Percentiles rank a stretch among this genome's conserved stretches.
Evolutionary conservation across 78 protist genomes (phyloP).

Genomic region (Creolimax fragrantissima): DNA sequence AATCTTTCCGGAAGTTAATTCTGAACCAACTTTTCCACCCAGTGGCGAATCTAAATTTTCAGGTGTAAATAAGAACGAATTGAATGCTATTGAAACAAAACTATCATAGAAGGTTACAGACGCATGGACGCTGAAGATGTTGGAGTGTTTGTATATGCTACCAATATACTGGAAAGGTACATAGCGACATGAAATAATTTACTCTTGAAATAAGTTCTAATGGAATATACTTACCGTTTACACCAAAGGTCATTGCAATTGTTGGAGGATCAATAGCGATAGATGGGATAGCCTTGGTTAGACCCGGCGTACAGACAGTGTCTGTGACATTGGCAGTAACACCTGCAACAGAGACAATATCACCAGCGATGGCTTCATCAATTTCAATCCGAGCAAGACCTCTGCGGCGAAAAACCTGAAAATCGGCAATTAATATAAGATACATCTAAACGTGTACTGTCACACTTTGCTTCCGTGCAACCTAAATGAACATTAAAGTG

Average conservation of each 20-base stretch:
- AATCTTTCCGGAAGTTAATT: slow-evolving; percentile 41
- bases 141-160: no score
- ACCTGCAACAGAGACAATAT: slow-evolving; percentile 73
- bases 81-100: no score
- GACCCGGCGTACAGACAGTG: slow-evolving; percentile 19
- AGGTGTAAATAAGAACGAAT: no score
- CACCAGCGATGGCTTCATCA: slow-evolving; percentile 70
- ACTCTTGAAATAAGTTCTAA: no score
- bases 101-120: no score
- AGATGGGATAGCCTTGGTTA: slow-evolving; percentile 12
- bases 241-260: slow-evolving; percentile 56
- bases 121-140: no score
- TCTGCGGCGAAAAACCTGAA: slow-evolving; percentile 38
- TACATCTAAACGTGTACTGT: neutral
- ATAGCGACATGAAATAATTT: no score
- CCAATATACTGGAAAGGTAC: no score
- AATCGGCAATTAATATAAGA: neutral
- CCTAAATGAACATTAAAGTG: no score
- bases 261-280: slow-evolving; percentile 82
- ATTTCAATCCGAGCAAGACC: slow-evolving; percentile 44
- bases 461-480: no score
- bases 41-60: slow-evolving; percentile 42
- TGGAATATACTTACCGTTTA: slow-evolving; percentile 47
- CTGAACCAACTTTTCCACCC: slow-evolving; percentile 66
- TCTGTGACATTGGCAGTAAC: slow-evolving; percentile 54